Percentiles rank a stretch among this genome's conserved stretches.
Evolutionary conservation across 108 stramenopile species (phyloP).

Genomic region (Nannochloropsis salina): DNA sequence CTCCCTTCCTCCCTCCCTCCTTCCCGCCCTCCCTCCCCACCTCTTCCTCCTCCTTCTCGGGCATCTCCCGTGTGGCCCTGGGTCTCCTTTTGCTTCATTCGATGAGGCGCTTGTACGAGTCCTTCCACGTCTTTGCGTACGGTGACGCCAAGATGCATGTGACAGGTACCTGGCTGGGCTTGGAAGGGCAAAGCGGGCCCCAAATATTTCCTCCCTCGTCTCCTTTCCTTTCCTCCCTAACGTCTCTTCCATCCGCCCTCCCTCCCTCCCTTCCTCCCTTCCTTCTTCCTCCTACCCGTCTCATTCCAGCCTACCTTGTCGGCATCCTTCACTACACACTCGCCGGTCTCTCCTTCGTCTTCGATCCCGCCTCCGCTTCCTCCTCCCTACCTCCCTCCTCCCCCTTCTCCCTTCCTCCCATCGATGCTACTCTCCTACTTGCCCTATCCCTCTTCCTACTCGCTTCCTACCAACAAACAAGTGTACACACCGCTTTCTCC

Average conservation of each 20-base stretch:
- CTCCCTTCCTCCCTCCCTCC: background rate
- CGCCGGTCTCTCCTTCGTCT: constrained; percentile 2
- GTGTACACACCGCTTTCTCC: background rate
- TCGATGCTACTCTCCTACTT: background rate
- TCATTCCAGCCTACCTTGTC: background rate
- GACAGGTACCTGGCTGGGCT: background rate
- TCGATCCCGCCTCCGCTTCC: background rate
- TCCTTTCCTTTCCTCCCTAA: too few species aligned
- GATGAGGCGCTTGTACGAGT: background rate
- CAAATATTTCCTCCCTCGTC: too few species aligned
- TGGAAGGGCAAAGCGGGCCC: background rate
- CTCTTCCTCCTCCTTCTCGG: constrained; percentile 16
- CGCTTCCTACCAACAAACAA: background rate
- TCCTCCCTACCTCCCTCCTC: background rate
- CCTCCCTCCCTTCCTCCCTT: background rate
- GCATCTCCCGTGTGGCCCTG: background rate
- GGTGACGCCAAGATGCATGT: background rate
- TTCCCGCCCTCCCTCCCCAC: background rate
- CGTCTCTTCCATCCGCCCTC: background rate
- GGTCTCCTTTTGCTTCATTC: background rate
- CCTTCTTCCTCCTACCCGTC: background rate
- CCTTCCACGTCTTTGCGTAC: background rate
- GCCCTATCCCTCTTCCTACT: background rate
- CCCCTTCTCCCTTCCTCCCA: background rate
- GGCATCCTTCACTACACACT: background rate